Evolutionary conservation across 2,329 filamentous ascomycete genomes (phyloP), one percentile per base, ranked within the genome.

Genomic region (Amauroascus niger): DNA sequence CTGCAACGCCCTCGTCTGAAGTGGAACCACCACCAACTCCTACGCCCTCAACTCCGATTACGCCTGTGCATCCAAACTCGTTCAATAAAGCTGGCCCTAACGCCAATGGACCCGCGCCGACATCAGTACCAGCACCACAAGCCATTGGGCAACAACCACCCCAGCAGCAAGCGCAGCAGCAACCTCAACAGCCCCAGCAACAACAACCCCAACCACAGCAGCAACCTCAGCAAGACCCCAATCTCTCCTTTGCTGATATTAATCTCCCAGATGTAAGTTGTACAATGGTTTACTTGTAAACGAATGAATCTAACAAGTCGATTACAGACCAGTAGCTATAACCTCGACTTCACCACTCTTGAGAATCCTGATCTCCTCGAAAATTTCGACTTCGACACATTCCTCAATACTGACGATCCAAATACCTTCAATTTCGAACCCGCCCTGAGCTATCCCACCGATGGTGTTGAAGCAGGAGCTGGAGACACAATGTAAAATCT

Each of bases 301-400:
- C 18, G 14, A 33, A 20, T 24, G 18, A 16, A 13, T 20, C 48
- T 50, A 32, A 50, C 37, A 20, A 3, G 7, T 20, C n/a, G 32
- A 7, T 51, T 8, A 28, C 30, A 71, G 67, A 33, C 61, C 35
- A 59, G 60, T 52, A 59, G 62, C 51, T 72, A 71, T 62, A 70
- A 65, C 46, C 67, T 73, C 52, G 68, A 72, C 59, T 75, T 75
- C 62, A 69, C 67, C 59, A 62, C 69, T 49, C 62, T 76, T 56
- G 72, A 75, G 54, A 72, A 70, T 55, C 65, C 67, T 33, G 72
- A 76, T 61, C 67, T 76, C 30, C 63, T 76, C 43, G 74, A 76
- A 62, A 74, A 72, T 60, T 84, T 84, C 64, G 80, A 84, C 66
- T 84, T 84, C 64, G 81, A 84, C 63, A 80, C 77, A 14, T 84